These are phyloP conservation scores for Coniella lustricola DNA, from an alignment of 2,329 filamentous ascomycete species.

Conservation along the genomic window DNA sequence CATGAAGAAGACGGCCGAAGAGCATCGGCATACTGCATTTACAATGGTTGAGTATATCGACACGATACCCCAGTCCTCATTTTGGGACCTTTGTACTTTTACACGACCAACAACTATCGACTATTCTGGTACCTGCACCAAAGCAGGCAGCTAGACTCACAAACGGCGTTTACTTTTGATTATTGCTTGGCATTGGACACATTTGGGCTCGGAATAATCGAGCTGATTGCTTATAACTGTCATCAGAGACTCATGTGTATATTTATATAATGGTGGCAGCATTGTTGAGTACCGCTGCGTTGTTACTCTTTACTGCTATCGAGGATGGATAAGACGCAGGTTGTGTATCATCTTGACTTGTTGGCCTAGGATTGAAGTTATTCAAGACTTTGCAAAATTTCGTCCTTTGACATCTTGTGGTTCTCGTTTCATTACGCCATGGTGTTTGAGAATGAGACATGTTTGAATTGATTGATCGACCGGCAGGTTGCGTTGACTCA, in stretches of 20 bases:
- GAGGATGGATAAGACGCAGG: background rate
- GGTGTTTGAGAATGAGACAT: too few relatives aligned
- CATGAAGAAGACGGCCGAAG: background rate
- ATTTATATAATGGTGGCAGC: conserved; percentile 6
- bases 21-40: conserved; percentile 14
- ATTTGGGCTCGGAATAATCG: conserved; percentile 3
- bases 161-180: conserved; percentile 12
- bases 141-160: conserved; percentile 2
- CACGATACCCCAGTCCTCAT: background rate
- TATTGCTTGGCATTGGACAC: conserved; percentile 8
- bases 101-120: conserved; percentile 7
- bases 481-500: background rate
- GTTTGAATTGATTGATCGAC: too few relatives aligned
- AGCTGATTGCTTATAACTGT: background rate
- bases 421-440: too few relatives aligned
- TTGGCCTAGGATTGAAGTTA: too few relatives aligned
- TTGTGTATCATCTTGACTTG: background rate
- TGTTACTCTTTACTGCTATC: conserved; percentile 7
- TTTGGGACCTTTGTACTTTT: background rate
- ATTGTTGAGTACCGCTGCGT: background rate
- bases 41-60: conserved; percentile 9
- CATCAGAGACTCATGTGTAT: background rate
- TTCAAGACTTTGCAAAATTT: too few relatives aligned
- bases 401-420: too few relatives aligned
- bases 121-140: background rate